Percentiles rank a stretch among this genome's conserved stretches.
Evolutionary conservation across 2,329 filamentous ascomycete species (phyloP).

Genomic region (Arthrobotrys megalospora): DNA sequence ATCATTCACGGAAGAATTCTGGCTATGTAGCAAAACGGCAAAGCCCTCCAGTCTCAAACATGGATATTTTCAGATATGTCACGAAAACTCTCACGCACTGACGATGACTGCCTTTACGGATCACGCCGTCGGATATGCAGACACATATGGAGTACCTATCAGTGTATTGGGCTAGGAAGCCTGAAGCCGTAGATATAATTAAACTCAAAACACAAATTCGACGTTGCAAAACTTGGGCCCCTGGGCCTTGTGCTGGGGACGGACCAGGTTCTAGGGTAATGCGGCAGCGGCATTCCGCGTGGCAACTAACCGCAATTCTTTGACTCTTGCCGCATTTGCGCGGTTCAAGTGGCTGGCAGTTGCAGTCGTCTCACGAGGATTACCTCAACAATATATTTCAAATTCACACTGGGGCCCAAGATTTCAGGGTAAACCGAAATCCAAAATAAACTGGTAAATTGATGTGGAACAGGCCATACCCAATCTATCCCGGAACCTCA

Average conservation of each 20-base stretch:
- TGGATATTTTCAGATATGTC: conserved; percentile 54
- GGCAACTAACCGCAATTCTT: conserved; percentile 9
- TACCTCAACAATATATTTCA: conserved; percentile 29
- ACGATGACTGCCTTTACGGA: conserved; percentile 23
- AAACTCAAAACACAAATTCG: conserved; percentile 46
- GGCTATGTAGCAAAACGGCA: conserved; percentile 32
- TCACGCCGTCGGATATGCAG: conserved; percentile 4
- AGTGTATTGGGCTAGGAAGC: not conserved
- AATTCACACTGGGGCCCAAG: not conserved
- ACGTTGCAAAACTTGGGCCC: conserved; percentile 38
- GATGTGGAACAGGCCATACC: conserved; percentile 35
- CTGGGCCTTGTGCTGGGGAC: conserved; percentile 13
- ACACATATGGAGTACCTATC: not conserved
- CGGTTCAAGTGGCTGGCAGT: conserved; percentile 9
- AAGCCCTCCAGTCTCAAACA: conserved; percentile 39
- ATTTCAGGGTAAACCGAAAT: conserved; percentile 6
- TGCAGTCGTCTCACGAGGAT: conserved; percentile 9
- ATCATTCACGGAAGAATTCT: conserved; percentile 51
- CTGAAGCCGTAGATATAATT: conserved; percentile 17
- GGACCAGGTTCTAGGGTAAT: conserved; percentile 43
- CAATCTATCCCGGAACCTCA: conserved; percentile 42
- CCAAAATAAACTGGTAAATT: conserved; percentile 43
- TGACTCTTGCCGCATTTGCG: conserved; percentile 46
- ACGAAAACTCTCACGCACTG: conserved; percentile 41
- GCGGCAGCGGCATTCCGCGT: conserved; percentile 41